phyloP scores from a whole-genome alignment of 2,329 filamentous ascomycete genomes.

The Trichoderma hamatum region DNA sequence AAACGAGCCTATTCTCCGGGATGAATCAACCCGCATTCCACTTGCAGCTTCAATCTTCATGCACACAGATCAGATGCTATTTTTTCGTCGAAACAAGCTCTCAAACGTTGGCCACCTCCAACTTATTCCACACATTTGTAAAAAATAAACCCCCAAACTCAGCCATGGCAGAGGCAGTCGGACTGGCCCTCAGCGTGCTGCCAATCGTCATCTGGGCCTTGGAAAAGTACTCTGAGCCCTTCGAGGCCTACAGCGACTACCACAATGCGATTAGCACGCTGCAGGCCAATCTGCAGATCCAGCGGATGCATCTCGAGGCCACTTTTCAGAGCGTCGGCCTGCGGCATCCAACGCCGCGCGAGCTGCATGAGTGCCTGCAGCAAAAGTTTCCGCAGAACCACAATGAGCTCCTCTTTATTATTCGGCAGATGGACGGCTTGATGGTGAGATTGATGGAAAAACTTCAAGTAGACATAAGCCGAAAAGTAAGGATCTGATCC shows the following conservation, averaged over 20 bases:
- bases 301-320: constrained; percentile 23
- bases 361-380: constrained; percentile 14
- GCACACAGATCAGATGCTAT: neutral
- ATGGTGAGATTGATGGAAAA: constrained; percentile 19
- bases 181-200: constrained; percentile 17
- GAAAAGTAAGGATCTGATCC: neutral
- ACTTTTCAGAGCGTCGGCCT: constrained; percentile 18
- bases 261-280: constrained; percentile 20
- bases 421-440: constrained; percentile 19
- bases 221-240: constrained; percentile 22
- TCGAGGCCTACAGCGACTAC: constrained; percentile 19
- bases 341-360: constrained; percentile 16
- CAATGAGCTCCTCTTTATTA: constrained; percentile 9
- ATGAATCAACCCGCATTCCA: neutral
- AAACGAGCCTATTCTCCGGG: constrained; percentile 5
- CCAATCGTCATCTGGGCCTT: constrained; percentile 24
- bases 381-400: constrained; percentile 16
- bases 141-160: neutral
- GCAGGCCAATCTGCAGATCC: constrained; percentile 24
- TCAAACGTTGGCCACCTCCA: neutral
- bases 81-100: neutral
- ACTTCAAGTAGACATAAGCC: constrained; percentile 8
- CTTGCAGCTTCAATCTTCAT: neutral
- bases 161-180: constrained; percentile 18
- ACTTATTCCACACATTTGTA: neutral